phyloP scores from a whole-genome alignment of 1,139 yeast genomes.

The Nakaseomyces nivariensis region DNA sequence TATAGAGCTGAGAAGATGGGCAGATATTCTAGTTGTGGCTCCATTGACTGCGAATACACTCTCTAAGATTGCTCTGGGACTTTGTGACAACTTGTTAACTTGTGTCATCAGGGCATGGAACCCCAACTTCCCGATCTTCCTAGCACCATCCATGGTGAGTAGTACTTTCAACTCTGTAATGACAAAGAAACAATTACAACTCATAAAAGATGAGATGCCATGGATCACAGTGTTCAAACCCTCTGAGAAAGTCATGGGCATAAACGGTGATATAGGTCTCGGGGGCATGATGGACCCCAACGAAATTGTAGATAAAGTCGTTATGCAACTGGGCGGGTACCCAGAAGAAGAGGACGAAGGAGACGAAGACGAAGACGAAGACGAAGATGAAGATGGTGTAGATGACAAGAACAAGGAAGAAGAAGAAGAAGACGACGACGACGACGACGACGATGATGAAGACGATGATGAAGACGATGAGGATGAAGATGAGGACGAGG shows the following conservation, averaged over 20 bases:
- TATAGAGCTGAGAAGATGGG: slow-evolving; percentile 91
- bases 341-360: slow-evolving; percentile 78
- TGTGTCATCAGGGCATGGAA: slow-evolving; percentile 89
- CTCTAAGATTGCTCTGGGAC: slow-evolving; percentile 83
- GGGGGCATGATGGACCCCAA: slow-evolving; percentile 96
- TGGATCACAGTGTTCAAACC: slow-evolving; percentile 81
- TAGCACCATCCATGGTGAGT: slow-evolving; percentile 98
- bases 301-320: slow-evolving; percentile 80
- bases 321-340: slow-evolving; percentile 76
- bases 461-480: slow-evolving; percentile 38
- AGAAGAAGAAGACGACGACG: slow-evolving; percentile 15
- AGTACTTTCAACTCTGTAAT: slow-evolving; percentile 92
- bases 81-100: slow-evolving; percentile 80
- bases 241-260: slow-evolving; percentile 83
- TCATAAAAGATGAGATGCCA: slow-evolving; percentile 51
- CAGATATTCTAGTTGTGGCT: slow-evolving; percentile 81
- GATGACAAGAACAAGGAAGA: slow-evolving; percentile 33
- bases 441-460: slow-evolving; percentile 32
- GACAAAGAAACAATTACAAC: slow-evolving; percentile 68
- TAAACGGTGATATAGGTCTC: slow-evolving; percentile 87
- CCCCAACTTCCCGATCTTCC: slow-evolving; percentile 71
- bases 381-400: slow-evolving; percentile 39
- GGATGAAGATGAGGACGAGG: slow-evolving; percentile 37
- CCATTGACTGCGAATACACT: slow-evolving; percentile 91
- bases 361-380: slow-evolving; percentile 52